Percentiles rank a stretch among this genome's conserved stretches.
Evolutionary conservation across 176 grass and related monocot genomes (phyloP).

Genomic region (Dactylis glomerata): DNA sequence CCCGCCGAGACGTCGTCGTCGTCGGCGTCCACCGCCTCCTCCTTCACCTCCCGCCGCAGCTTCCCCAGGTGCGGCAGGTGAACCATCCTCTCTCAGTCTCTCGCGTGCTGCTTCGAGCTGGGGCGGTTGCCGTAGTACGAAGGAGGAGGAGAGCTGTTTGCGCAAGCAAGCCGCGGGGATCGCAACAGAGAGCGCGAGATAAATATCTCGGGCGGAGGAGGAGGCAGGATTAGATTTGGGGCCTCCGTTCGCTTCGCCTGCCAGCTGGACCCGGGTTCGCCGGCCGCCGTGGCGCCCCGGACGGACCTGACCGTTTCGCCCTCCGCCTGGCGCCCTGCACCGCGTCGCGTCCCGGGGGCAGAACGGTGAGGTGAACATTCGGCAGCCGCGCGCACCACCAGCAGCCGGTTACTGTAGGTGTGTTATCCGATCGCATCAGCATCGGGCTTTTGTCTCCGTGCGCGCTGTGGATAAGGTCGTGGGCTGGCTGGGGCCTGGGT

Average conservation of each 20-base stretch:
- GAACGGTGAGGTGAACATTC: too few relatives aligned
- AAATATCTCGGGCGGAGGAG: slow-evolving; percentile 21
- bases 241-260: background rate
- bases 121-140: slow-evolving; percentile 7
- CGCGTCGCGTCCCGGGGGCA: background rate
- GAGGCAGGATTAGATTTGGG: slow-evolving; percentile 11
- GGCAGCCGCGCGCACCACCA: too few relatives aligned
- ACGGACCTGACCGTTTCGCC: background rate
- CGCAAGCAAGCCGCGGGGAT: background rate
- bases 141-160: slow-evolving; percentile 1
- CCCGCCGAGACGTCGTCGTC: background rate
- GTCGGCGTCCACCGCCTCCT: slow-evolving; percentile 37
- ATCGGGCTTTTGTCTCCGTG: too few relatives aligned
- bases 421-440: too few relatives aligned
- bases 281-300: background rate
- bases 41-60: slow-evolving; percentile 34
- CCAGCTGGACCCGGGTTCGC: slow-evolving; percentile 12
- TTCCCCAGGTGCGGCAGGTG: slow-evolving; percentile 56
- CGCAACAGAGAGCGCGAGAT: background rate
- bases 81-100: slow-evolving; percentile 53
- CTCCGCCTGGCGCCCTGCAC: background rate
- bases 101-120: too few relatives aligned
- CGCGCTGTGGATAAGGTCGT: too few relatives aligned
- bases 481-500: too few relatives aligned
- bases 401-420: too few relatives aligned